Evolutionary conservation across 1,284 basidiomycete genomes (phyloP).

Genomic region (Ceratobasidium sp.): DNA sequence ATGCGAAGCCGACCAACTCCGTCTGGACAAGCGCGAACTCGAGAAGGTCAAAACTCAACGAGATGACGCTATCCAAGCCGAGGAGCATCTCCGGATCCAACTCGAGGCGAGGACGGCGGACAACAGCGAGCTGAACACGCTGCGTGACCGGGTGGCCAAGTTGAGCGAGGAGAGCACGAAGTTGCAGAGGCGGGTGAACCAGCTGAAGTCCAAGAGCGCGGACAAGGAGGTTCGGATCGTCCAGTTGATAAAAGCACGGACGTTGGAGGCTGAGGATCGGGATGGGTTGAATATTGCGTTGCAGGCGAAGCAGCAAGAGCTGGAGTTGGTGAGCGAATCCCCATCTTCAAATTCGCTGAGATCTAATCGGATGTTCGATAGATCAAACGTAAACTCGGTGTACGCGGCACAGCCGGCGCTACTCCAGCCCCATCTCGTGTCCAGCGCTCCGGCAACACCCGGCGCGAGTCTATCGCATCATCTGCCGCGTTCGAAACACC

Average conservation of each 20-base stretch:
- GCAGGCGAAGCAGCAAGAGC: conserved; percentile 90
- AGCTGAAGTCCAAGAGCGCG: conserved; percentile 83
- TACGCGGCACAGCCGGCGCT: conserved; percentile 72
- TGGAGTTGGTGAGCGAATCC: conserved; percentile 77
- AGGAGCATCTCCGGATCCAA: conserved; percentile 29
- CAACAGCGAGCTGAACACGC: neutral
- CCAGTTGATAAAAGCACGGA: conserved; percentile 77
- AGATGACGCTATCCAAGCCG: conserved; percentile 38
- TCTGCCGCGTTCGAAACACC: conserved; percentile 40
- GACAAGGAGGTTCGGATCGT: conserved; percentile 84
- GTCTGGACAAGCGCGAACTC: conserved; percentile 21
- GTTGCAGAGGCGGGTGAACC: conserved; percentile 75
- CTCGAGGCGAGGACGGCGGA: conserved; percentile 3
- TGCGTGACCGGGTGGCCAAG: conserved; percentile 58
- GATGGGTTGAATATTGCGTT: conserved; percentile 86
- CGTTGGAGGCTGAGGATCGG: conserved; percentile 81
- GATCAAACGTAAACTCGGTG: conserved; percentile 80
- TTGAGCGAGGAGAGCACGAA: conserved; percentile 75
- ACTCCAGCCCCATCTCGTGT: conserved; percentile 65
- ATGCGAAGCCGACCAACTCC: conserved; percentile 25
- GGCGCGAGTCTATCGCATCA: conserved; percentile 35
- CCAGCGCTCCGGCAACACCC: neutral
- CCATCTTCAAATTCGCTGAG: neutral
- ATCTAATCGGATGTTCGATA: conserved; percentile 55
- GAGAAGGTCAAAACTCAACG: conserved; percentile 39